A percentile compares a stretch with the other conserved stretches of the same genome.
Conservation (phyloP, 179 eudicot genomes). For the Drosera spatulata region DNA sequence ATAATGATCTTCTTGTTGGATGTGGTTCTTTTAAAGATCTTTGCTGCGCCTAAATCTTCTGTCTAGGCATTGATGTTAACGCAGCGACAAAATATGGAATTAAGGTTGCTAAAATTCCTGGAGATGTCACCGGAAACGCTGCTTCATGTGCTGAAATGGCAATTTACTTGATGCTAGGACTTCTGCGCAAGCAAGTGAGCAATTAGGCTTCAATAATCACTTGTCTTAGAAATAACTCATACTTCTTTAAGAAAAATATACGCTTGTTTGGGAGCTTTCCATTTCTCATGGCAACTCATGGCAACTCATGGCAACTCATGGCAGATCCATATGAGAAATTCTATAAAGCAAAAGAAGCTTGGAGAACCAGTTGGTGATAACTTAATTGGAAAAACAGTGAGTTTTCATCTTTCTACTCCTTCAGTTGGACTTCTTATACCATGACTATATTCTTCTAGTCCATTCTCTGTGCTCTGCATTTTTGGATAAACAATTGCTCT, state of each 20-base stretch:
- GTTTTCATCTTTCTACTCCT: constrained; percentile 7
- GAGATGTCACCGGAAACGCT: constrained; percentile 73
- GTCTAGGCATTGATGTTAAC: constrained; percentile 61
- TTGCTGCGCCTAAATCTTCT: not conserved
- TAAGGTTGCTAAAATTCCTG: constrained; percentile 81
- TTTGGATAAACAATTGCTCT: not conserved
- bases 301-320: constrained; percentile 12
- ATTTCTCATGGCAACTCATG: not conserved
- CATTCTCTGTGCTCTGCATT: not conserved
- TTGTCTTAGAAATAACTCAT: too few relatives aligned
- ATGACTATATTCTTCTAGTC: not conserved
- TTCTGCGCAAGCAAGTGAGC: constrained; percentile 80
- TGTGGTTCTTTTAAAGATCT: not conserved
- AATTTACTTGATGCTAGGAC: constrained; percentile 81
- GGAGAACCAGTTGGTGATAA: constrained; percentile 73
- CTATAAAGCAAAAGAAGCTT: constrained; percentile 44
- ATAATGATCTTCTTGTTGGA: not conserved
- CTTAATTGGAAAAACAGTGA: constrained; percentile 71
- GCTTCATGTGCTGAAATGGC: constrained; percentile 96
- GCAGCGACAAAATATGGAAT: constrained; percentile 73
- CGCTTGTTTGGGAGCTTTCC: not conserved
- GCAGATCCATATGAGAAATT: constrained; percentile 63
- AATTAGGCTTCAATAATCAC: too few relatives aligned
- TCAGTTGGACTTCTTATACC: not conserved
- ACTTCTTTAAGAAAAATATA: not conserved